phyloP scores from a whole-genome alignment of 352 stramenopile species.

The Phytophthora constricta region DNA sequence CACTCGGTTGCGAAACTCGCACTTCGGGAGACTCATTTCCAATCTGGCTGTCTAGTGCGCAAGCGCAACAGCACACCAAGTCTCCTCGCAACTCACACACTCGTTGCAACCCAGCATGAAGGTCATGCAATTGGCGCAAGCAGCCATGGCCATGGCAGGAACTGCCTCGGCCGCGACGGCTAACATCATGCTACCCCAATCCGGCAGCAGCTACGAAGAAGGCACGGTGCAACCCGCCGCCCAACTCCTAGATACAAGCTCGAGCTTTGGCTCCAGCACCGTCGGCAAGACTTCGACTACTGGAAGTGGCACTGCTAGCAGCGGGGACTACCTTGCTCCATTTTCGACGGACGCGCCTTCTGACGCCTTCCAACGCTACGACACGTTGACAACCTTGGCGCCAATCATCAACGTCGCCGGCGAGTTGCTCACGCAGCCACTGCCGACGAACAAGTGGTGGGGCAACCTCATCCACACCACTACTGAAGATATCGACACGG shows the following conservation, averaged over 20 bases:
- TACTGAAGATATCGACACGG: constrained; percentile 45
- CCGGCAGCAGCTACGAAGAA: constrained; percentile 24
- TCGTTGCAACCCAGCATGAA: constrained; percentile 30
- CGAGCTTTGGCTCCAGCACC: constrained; percentile 11
- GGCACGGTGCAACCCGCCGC: constrained; percentile 30
- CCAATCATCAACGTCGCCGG: constrained; percentile 71
- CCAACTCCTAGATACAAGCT: constrained; percentile 8
- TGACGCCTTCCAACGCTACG: constrained; percentile 59
- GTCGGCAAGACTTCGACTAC: constrained; percentile 15
- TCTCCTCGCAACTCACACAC: constrained; percentile 7
- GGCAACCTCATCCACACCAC: constrained; percentile 78
- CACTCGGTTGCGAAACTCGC: constrained; percentile 13
- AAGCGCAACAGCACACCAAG: constrained; percentile 22
- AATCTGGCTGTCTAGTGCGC: constrained; percentile 28
- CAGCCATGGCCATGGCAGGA: constrained; percentile 9
- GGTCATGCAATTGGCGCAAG: constrained; percentile 37
- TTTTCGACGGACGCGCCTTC: constrained; percentile 61
- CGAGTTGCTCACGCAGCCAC: constrained; percentile 50
- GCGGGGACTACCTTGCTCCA: constrained; percentile 37
- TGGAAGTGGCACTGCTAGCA: constrained; percentile 6
- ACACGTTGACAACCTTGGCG: constrained; percentile 55
- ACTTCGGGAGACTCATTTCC: constrained; percentile 32
- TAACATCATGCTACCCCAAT: constrained; percentile 31
- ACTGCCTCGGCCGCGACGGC: constrained; percentile 5
- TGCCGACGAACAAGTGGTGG: constrained; percentile 90